Evolutionary conservation across 1,139 yeast species (phyloP).

Genomic region (Hyphopichia buzzinii): DNA sequence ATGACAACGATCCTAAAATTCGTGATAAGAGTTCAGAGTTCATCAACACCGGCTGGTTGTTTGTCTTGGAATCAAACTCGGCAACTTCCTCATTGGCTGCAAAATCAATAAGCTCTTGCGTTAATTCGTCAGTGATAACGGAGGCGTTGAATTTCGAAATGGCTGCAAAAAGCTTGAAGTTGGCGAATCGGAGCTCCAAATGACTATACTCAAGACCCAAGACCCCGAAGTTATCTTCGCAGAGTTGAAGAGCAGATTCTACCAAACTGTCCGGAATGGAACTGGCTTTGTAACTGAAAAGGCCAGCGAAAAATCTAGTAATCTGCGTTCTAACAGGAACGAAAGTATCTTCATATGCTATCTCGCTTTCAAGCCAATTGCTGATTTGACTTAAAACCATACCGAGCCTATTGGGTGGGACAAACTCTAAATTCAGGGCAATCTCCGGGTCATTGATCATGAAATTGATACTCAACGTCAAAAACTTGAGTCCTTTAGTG

Average conservation of each 20-base stretch:
- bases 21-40: constrained; percentile 34
- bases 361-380: constrained; percentile 60
- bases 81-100: constrained; percentile 26
- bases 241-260: constrained; percentile 36
- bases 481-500: constrained; percentile 40
- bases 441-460: constrained; percentile 29
- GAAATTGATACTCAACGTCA: constrained; percentile 52
- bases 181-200: constrained; percentile 45
- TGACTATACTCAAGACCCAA: constrained; percentile 35
- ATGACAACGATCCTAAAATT: constrained; percentile 15
- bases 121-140: constrained; percentile 26
- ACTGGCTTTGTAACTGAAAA: constrained; percentile 19
- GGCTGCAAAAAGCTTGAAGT: constrained; percentile 43
- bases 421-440: constrained; percentile 27
- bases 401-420: constrained; percentile 59
- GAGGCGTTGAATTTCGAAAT: neutral
- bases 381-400: constrained; percentile 56
- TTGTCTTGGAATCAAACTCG: constrained; percentile 10
- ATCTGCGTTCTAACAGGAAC: constrained; percentile 50
- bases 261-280: constrained; percentile 31
- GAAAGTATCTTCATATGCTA: constrained; percentile 58
- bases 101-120: constrained; percentile 37
- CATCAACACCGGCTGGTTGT: constrained; percentile 32
- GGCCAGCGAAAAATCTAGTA: constrained; percentile 43
- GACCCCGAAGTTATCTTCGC: constrained; percentile 52